These are phyloP conservation scores for Skeletonema marinoi DNA, from an alignment of 108 stramenopile genomes.

Conservation along the genomic window DNA sequence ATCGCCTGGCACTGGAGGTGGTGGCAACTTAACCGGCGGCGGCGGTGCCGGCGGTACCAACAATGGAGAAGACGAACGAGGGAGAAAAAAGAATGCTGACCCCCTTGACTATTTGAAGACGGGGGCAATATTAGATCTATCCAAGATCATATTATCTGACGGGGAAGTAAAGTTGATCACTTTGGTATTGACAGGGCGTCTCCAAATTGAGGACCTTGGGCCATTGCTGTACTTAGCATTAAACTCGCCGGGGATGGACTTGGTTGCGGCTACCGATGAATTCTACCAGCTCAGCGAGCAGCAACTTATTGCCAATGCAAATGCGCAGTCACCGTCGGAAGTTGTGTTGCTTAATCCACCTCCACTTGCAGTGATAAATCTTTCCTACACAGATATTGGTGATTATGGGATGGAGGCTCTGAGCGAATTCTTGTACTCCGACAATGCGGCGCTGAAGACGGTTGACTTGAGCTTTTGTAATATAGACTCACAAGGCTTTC, in stretches of 20 bases:
- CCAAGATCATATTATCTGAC: slow-evolving; percentile 61
- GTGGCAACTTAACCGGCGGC: background rate
- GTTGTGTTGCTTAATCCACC: slow-evolving; percentile 39
- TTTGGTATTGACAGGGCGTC: slow-evolving; percentile 66
- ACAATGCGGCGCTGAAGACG: slow-evolving; percentile 59
- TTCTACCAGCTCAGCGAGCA: slow-evolving; percentile 38
- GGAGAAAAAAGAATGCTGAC: slow-evolving; percentile 58
- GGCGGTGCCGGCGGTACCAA: background rate
- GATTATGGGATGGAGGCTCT: slow-evolving; percentile 71
- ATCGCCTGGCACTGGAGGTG: background rate
- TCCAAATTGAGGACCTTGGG: slow-evolving; percentile 64
- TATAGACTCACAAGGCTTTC: slow-evolving; percentile 57
- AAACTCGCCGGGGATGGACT: slow-evolving; percentile 43
- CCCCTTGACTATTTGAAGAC: slow-evolving; percentile 69
- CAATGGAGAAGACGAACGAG: slow-evolving; percentile 8
- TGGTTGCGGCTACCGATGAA: slow-evolving; percentile 51
- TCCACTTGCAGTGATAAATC: slow-evolving; percentile 68
- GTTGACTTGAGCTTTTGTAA: slow-evolving; percentile 85
- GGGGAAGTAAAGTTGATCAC: slow-evolving; percentile 70
- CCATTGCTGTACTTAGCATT: slow-evolving; percentile 63
- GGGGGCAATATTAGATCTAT: slow-evolving; percentile 73
- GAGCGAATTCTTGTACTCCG: slow-evolving; percentile 57
- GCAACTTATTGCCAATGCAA: slow-evolving; percentile 26
- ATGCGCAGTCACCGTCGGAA: slow-evolving; percentile 26
- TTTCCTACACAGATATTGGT: slow-evolving; percentile 84